Percentiles rank a stretch among this genome's conserved stretches.
phyloP scores from a whole-genome alignment of 1,139 yeast genomes.

The Meyerozyma guilliermondii region DNA sequence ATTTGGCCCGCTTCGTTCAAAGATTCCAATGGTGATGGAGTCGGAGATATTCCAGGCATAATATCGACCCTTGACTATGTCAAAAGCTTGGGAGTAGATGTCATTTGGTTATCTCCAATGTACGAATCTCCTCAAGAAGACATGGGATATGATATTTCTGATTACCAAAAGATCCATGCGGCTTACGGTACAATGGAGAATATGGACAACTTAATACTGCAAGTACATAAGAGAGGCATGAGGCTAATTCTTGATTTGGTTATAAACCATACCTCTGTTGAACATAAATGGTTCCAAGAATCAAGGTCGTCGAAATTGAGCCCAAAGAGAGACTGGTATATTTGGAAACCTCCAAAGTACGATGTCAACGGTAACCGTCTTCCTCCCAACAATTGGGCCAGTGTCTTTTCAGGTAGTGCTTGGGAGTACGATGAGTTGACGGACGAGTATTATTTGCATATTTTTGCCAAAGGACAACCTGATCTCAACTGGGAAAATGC shows the following conservation, averaged over 20 bases:
- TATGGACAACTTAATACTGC: constrained; percentile 11
- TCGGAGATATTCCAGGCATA: constrained; percentile 13
- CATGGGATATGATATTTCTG: constrained; percentile 14
- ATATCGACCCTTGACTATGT: constrained; percentile 12
- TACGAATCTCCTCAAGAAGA: constrained; percentile 14
- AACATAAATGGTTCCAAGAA: constrained; percentile 13
- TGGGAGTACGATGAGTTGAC: constrained; percentile 12
- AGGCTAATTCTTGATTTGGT: constrained; percentile 13
- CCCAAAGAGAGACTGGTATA: constrained; percentile 14
- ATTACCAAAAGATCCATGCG: constrained; percentile 12
- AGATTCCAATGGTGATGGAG: constrained; percentile 13
- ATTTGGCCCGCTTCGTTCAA: constrained; percentile 15
- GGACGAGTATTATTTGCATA: constrained; percentile 13
- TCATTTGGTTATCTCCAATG: constrained; percentile 13
- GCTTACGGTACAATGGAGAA: constrained; percentile 12
- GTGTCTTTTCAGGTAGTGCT: constrained; percentile 12
- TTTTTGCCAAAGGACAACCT: constrained; percentile 12
- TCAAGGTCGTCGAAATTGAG: constrained; percentile 10
- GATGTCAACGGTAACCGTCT: constrained; percentile 11
- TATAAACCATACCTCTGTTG: constrained; percentile 11
- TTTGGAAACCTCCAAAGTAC: constrained; percentile 11
- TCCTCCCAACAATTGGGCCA: constrained; percentile 14
- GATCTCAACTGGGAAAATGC: constrained; percentile 14
- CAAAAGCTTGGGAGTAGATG: constrained; percentile 11
- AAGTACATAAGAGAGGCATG: constrained; percentile 12